Conservation (phyloP, 2,329 filamentous ascomycete genomes). For the Diaporthe citrichinensis region DNA sequence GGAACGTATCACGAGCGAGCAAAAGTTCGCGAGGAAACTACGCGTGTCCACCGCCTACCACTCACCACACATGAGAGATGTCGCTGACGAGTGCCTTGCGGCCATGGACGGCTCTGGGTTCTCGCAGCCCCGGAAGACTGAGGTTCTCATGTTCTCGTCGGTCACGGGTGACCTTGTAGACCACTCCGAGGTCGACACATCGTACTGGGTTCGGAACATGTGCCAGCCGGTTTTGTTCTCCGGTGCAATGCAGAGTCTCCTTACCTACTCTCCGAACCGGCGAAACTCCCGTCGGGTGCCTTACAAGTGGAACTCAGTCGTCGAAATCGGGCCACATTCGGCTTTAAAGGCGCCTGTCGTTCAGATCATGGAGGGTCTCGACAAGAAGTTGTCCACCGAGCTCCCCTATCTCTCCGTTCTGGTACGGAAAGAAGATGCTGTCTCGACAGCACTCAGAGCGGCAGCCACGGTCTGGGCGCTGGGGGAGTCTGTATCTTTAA, state of each 20-base stretch:
- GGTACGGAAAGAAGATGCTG: background rate
- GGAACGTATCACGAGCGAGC: conserved; percentile 36
- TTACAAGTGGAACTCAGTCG: background rate
- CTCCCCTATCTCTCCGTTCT: background rate
- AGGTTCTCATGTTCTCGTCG: conserved; percentile 3
- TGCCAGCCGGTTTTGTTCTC: conserved; percentile 26
- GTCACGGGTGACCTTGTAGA: background rate
- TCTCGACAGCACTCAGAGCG: background rate
- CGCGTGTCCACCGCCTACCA: conserved; percentile 47
- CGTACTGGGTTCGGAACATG: conserved; percentile 28
- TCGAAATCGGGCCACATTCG: conserved; percentile 30
- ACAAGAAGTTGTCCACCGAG: background rate
- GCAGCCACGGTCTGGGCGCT: conserved; percentile 6
- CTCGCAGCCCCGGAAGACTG: conserved; percentile 1
- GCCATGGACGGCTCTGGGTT: conserved; percentile 26
- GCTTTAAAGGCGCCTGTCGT: conserved; percentile 1
- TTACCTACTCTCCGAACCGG: background rate
- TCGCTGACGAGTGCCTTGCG: conserved; percentile 47
- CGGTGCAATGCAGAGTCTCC: conserved; percentile 19
- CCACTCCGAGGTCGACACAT: background rate
- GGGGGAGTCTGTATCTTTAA: background rate
- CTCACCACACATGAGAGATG: conserved; percentile 51
- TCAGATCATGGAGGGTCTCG: background rate
- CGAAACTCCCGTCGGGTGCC: background rate
- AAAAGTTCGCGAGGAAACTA: conserved; percentile 44